Base-by-base conservation (phyloP, 129 eudicot species). In the Cynara cardunculus region DNA sequence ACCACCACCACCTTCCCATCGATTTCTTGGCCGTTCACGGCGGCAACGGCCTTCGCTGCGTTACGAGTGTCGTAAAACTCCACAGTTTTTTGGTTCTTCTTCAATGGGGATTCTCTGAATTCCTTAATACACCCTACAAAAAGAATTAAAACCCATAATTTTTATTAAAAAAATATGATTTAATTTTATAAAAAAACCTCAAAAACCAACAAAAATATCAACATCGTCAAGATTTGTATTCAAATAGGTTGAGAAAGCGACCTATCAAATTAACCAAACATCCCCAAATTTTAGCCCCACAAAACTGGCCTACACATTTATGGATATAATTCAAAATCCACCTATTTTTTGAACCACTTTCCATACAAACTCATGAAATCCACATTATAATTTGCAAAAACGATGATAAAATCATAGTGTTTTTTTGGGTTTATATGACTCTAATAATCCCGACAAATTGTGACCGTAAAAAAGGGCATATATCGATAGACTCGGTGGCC, bases 61-160 rank as follows among this genome's bases (percentile, higher is more conserved):
- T 87, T 81, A 30, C 99, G 73, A 0, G 80, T 87, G 72, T 95
- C 97, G 25, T 85, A 95, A 41, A 92, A 95, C 89, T 95, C 97
- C 11, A 94, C 86, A 25, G 86, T 85, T 27, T 75, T 90, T 56
- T 92, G 93, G 31, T 86, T 78, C 76, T 78, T 81, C 49, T 92
- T 90, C 84, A 70, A 46, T 75, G 96, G 91, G 2, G 91, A 74
- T 71, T 89, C 97, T 56, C 94, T 89, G 72, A 92, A 73, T 84
- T 90, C 96, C 90, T 87, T 94, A 35, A 94, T 89, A 64, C 80
- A 82, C 69, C 98, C 98, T 94, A 64, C 64, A 76, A 80, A 79
- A 68, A 64, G 30, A 72, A 76, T 22, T n/a, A 61, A 18, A 3
- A 19, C n/a, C 27, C 26, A 24, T 25, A 1, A 14, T 21, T 26